Percentiles rank a stretch among this genome's conserved stretches.
These are phyloP conservation scores for Cyanidioschyzon merolae DNA, from an alignment of 23 red algal genomes.

Conservation along the genomic window DNA sequence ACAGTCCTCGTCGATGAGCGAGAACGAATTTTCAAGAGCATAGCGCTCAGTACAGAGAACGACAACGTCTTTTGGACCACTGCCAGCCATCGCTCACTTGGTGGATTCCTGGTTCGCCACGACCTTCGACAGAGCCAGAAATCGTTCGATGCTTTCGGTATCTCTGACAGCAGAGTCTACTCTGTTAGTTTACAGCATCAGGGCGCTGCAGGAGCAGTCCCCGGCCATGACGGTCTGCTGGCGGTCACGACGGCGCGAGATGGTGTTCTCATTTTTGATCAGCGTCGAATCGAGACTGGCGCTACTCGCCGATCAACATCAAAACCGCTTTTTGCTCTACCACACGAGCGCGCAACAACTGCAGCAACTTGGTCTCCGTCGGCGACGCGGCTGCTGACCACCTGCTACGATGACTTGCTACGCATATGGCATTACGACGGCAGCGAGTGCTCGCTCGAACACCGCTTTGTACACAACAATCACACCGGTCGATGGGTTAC, in stretches of 20 bases:
- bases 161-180: not conserved
- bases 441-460: not conserved
- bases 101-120: not conserved
- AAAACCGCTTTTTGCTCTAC: not conserved
- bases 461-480: constrained; percentile 6
- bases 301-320: not conserved
- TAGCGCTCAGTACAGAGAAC: not conserved
- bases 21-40: not conserved
- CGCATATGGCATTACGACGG: constrained; percentile 2
- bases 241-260: constrained; percentile 4
- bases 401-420: constrained; percentile 13
- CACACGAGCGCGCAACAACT: not conserved
- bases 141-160: not conserved
- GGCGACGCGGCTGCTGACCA: constrained; percentile 13
- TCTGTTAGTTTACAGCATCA: not conserved
- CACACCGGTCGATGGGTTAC: constrained; percentile 11
- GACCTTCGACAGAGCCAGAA: not conserved
- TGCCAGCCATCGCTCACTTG: not conserved
- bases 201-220: not conserved
- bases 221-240: not conserved
- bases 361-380: constrained; percentile 4
- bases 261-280: constrained; percentile 1
- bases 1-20: not conserved
- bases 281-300: not conserved
- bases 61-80: constrained; percentile 1